These are phyloP conservation scores for Eucalyptus decipiens DNA, from an alignment of 345 rosid genomes.

Conservation along the genomic window DNA sequence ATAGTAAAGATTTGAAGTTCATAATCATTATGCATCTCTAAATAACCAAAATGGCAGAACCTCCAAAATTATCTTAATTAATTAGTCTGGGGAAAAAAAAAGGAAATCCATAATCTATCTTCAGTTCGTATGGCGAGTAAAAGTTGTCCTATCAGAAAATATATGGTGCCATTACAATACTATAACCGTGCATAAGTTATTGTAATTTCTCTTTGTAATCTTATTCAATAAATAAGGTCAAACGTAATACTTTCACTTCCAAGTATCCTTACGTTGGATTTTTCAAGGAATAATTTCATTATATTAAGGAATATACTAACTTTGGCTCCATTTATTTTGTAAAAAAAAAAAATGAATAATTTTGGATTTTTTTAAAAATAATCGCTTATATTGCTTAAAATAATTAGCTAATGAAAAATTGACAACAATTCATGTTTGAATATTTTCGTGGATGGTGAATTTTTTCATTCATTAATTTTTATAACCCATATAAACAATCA, in stretches of 20 bases:
- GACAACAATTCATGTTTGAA: accelerated
- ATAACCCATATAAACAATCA: accelerated
- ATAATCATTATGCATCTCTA: background rate
- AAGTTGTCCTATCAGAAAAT: too few relatives aligned
- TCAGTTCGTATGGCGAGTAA: background rate
- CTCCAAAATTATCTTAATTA: background rate
- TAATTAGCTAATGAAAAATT: too few relatives aligned
- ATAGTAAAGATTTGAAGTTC: background rate
- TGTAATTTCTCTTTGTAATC: background rate
- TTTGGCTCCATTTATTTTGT: too few relatives aligned
- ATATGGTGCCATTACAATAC: background rate
- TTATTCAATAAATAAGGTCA: background rate
- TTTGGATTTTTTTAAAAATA: accelerated
- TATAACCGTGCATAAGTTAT: background rate
- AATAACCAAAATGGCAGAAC: background rate
- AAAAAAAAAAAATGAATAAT: too few relatives aligned
- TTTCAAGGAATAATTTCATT: background rate
- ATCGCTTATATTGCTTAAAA: accelerated
- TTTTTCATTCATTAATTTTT: too few relatives aligned
- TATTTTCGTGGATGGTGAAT: too few relatives aligned
- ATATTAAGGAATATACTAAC: background rate
- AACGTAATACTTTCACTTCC: background rate
- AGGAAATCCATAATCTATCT: background rate
- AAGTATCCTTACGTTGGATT: background rate
- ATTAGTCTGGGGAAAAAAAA: background rate